Evolutionary conservation across 768 basidiomycete species (phyloP).

Genomic region (Cystofilobasidium macerans): DNA sequence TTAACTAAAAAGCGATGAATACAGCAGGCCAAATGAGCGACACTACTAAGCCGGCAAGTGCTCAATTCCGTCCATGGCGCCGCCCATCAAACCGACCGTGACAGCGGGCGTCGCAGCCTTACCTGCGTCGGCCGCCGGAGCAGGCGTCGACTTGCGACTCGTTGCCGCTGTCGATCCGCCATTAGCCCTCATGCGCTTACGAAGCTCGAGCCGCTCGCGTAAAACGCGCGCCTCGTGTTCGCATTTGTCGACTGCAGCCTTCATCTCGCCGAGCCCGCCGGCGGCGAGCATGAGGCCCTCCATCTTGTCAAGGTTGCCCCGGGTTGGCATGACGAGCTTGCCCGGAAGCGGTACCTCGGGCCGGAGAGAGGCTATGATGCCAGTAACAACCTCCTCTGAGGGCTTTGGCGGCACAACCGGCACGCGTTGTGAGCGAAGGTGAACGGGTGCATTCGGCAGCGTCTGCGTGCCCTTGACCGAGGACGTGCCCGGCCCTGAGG

Average conservation of each 20-base stretch:
- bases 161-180: too few relatives aligned
- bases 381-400: slow-evolving; percentile 7
- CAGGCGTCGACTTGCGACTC: not conserved
- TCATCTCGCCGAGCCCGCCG: slow-evolving; percentile 64
- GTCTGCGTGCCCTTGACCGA: slow-evolving; percentile 11
- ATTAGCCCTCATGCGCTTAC: not conserved
- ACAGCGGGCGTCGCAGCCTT: not conserved
- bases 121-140: not conserved
- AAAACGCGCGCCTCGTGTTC: slow-evolving; percentile 73
- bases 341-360: slow-evolving; percentile 45
- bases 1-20: too few relatives aligned
- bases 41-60: too few relatives aligned
- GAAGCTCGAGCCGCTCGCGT: slow-evolving; percentile 42
- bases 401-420: slow-evolving; percentile 64
- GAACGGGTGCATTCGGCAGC: slow-evolving; percentile 46
- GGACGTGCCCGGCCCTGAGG: slow-evolving; percentile 33
- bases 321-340: slow-evolving; percentile 88
- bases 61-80: not conserved
- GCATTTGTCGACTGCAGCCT: slow-evolving; percentile 71
- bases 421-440: slow-evolving; percentile 71
- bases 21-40: too few relatives aligned
- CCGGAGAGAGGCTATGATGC: slow-evolving; percentile 56
- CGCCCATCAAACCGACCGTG: not conserved
- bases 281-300: slow-evolving; percentile 65
- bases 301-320: slow-evolving; percentile 60